Conservation (phyloP, 495 filamentous ascomycete species). For the Baudoinia panamericana region DNA sequence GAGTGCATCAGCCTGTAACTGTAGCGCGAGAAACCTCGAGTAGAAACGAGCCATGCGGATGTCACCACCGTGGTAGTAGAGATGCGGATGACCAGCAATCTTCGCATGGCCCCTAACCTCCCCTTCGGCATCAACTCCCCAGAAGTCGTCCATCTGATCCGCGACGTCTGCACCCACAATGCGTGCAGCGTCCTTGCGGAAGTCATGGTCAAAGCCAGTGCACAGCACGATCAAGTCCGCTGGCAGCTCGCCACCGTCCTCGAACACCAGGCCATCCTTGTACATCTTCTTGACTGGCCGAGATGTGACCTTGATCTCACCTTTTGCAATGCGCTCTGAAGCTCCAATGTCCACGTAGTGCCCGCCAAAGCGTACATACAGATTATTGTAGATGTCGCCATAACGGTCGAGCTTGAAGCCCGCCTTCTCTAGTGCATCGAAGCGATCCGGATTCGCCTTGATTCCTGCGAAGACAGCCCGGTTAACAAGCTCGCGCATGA, state of each 20-base stretch:
- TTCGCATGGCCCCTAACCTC: conserved; percentile 32
- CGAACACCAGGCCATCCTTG: conserved; percentile 26
- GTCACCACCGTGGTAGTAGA: conserved; percentile 33
- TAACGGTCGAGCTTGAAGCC: conserved; percentile 28
- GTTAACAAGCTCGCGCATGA: conserved; percentile 13
- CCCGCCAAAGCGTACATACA: conserved; percentile 28
- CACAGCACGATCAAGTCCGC: conserved; percentile 32
- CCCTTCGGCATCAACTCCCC: conserved; percentile 31
- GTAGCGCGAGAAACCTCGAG: conserved; percentile 29
- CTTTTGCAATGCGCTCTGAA: conserved; percentile 26
- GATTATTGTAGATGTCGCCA: conserved; percentile 22
- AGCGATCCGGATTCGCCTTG: conserved; percentile 12
- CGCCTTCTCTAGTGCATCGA: conserved; percentile 30
- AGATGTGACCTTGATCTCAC: conserved; percentile 29
- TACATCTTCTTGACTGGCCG: conserved; percentile 26
- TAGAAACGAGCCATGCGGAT: conserved; percentile 28
- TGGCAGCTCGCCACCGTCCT: conserved; percentile 27
- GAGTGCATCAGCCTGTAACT: conserved; percentile 18
- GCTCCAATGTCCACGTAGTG: conserved; percentile 34
- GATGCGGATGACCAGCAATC: conserved; percentile 26
- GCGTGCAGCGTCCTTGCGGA: conserved; percentile 18
- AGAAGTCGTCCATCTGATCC: conserved; percentile 29
- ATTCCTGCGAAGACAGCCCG: not conserved
- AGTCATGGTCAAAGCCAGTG: conserved; percentile 30
- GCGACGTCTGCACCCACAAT: conserved; percentile 28